Conservation (phyloP, 1,284 basidiomycete species). For the Cutaneotrichosporon sp. region DNA sequence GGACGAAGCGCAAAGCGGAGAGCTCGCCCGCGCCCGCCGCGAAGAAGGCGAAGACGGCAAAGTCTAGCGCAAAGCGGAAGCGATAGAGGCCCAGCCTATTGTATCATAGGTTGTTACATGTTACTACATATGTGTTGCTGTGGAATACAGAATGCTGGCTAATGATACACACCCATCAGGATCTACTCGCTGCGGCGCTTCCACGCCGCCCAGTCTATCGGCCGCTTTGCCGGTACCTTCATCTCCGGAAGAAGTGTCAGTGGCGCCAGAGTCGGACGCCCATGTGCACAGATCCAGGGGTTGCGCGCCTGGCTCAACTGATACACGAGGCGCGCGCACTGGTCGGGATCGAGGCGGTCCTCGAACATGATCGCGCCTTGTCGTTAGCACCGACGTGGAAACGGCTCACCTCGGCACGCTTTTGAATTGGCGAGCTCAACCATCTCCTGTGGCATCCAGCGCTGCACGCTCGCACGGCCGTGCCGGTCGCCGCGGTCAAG, state of each 20-base stretch:
- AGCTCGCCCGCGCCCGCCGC: background rate
- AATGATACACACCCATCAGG: background rate
- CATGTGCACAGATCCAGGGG: slow-evolving; percentile 93
- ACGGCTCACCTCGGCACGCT: slow-evolving; percentile 81
- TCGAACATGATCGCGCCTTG: slow-evolving; percentile 98
- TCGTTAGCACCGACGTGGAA: slow-evolving; percentile 9
- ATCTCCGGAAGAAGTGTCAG: slow-evolving; percentile 28
- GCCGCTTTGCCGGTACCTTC: background rate
- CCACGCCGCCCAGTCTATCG: slow-evolving; percentile 25
- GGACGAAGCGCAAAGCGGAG: slow-evolving; percentile 1
- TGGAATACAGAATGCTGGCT: too few relatives aligned
- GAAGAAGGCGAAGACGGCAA: slow-evolving; percentile 3
- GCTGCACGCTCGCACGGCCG: slow-evolving; percentile 56
- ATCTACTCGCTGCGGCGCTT: background rate
- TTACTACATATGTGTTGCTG: too few relatives aligned
- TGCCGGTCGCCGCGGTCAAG: slow-evolving; percentile 17
- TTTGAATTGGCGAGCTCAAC: slow-evolving; percentile 83
- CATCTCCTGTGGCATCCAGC: slow-evolving; percentile 71
- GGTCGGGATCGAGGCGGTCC: slow-evolving; percentile 62
- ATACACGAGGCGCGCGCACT: slow-evolving; percentile 65
- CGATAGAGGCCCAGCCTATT: background rate
- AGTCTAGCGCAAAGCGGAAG: background rate
- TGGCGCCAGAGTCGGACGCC: slow-evolving; percentile 52
- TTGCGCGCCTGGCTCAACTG: slow-evolving; percentile 66
- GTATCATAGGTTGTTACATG: background rate